Conservation (phyloP, 805 yeast species). For the Candida peoriensis region DNA sequence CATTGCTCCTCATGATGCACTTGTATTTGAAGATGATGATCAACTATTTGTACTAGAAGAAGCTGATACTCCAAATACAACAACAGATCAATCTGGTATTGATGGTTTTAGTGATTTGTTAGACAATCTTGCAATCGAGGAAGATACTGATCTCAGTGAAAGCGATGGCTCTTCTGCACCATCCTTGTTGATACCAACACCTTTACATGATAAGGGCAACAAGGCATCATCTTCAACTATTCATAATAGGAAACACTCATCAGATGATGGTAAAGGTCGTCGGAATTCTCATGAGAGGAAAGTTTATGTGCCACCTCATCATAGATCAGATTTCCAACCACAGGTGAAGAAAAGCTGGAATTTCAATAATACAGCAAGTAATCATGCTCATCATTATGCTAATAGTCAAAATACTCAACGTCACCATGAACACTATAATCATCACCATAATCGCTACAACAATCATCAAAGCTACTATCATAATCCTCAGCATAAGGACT, state of each 20-base stretch:
- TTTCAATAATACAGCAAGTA: constrained; percentile 1
- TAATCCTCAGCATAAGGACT: not conserved
- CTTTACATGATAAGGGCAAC: constrained; percentile 1
- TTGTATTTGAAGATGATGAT: constrained; percentile 26
- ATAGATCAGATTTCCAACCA: constrained; percentile 33
- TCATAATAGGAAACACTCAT: constrained; percentile 4
- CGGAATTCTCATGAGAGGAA: constrained; percentile 13
- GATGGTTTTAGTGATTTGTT: not conserved
- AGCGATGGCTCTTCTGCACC: constrained; percentile 18
- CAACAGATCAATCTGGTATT: not conserved
- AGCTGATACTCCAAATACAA: constrained; percentile 10
- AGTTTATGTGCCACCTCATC: constrained; percentile 49
- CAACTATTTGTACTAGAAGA: constrained; percentile 38
- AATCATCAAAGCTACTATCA: not conserved
- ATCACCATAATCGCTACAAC: not conserved
- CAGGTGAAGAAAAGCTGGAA: constrained; percentile 12
- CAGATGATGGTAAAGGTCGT: constrained; percentile 4
- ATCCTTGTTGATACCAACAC: constrained; percentile 7
- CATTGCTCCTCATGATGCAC: constrained; percentile 14
- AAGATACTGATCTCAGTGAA: constrained; percentile 14
- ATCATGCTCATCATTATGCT: constrained; percentile 3
- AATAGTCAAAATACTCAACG: not conserved
- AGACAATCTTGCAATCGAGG: constrained; percentile 13
- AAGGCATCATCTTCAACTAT: constrained; percentile 2
- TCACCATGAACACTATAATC: not conserved